Base-by-base conservation (phyloP, 2,329 filamentous ascomycete genomes). In the Penicillium palitans region DNA sequence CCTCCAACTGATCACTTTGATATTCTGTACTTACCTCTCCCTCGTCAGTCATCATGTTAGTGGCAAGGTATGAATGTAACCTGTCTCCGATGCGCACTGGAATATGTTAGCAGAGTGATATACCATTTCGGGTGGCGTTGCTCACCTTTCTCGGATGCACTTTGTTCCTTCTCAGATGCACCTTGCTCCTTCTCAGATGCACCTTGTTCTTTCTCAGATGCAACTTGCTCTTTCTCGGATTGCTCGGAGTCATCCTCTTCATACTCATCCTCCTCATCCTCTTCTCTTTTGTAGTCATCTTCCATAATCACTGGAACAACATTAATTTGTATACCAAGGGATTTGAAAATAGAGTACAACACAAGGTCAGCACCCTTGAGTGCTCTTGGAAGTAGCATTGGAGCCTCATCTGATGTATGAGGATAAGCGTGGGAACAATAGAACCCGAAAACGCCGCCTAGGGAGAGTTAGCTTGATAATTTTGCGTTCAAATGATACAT, bases 391-490 rank as follows among this genome's bases (percentile, higher is more conserved):
- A 45, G 42, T 45, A 45, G 42, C 42, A n/a, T n/a, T 27, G 42
- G 24, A 27, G 42, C 42, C 17, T 45, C 42, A n/a, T 45, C 42
- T 17, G 42, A 73, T 0, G 72, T 70, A 52, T 83, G 79, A 0
- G 80, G 72, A 61, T 84, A 84, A 0, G 74, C 71, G 53, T 84
- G 80, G 4, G 74, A 73, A 58, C 79, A 83, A 51, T 68, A 75
- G 31, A 81, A 74, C 0, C 80, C 82, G 0, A 84, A 55, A 2
- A 64, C 63, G 0, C 80, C 77, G 5, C 80, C 80, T 45, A n/a
- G 42, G 15, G 8, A 45, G 9, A 45, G 24, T 45, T 45, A 45
- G 24, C 5, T n/a, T 45, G 17, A 6, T n/a, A n/a, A n/a, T n/a
- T 10, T 9, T 44, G 1, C 3, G 15, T 27, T 12, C 9, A 7